These are phyloP conservation scores for Punctularia strigosozonata DNA, from an alignment of 768 basidiomycete genomes.

Conservation along the genomic window DNA sequence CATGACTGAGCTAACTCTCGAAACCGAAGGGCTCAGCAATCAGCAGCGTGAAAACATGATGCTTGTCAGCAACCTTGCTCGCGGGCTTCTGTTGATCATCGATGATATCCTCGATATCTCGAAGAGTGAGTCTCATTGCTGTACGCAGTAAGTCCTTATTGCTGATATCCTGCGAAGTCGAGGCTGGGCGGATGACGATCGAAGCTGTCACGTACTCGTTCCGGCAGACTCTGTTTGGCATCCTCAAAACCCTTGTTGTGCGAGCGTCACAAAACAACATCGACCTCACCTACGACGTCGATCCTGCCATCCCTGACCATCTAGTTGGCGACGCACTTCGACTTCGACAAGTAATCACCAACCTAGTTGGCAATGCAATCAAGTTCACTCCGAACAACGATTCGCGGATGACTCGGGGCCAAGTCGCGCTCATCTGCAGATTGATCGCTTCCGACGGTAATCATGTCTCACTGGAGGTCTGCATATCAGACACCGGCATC, in stretches of 20 bases:
- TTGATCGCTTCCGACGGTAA: conserved; percentile 69
- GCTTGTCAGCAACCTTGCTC: conserved; percentile 89
- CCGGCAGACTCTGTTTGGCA: conserved; percentile 94
- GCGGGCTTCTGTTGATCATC: conserved; percentile 89
- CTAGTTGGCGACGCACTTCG: conserved; percentile 94
- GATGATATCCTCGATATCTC: conserved; percentile 99
- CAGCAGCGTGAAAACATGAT: conserved; percentile 92
- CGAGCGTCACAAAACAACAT: conserved; percentile 95
- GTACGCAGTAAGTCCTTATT: not conserved
- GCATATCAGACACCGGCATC: conserved; percentile 95
- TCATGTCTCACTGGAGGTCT: conserved; percentile 89
- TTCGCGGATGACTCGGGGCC: conserved; percentile 65
- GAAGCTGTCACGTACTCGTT: conserved; percentile 97
- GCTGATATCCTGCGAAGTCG: conserved; percentile 44
- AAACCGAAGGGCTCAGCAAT: conserved; percentile 88
- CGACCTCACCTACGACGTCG: conserved; percentile 93
- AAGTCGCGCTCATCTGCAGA: conserved; percentile 82
- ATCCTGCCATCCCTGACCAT: conserved; percentile 92
- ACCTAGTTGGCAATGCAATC: conserved; percentile 91
- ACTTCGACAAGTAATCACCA: conserved; percentile 90
- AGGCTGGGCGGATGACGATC: conserved; percentile 99
- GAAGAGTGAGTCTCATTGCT: conserved; percentile 61
- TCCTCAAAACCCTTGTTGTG: conserved; percentile 95
- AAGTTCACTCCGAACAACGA: conserved; percentile 96
- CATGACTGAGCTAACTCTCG: conserved; percentile 97